A percentile compares a stretch with the other conserved stretches of the same genome.
These are phyloP conservation scores for Mycosarcoma maydis DNA, from an alignment of 1,284 basidiomycete species.

Conservation along the genomic window DNA sequence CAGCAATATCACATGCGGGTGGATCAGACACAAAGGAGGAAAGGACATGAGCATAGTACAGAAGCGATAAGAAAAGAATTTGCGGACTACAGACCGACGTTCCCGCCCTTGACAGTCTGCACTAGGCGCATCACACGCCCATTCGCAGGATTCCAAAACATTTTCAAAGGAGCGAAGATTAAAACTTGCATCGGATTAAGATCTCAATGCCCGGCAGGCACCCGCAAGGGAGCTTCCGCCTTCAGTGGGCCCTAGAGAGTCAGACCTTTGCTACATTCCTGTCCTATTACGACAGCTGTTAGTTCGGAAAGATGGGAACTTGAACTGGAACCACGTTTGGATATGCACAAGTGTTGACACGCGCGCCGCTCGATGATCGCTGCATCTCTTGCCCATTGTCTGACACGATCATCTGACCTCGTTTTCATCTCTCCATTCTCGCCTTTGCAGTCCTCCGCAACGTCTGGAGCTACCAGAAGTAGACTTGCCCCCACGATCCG, in stretches of 20 bases:
- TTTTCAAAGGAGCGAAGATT: constrained; percentile 59
- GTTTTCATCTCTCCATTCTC: not conserved
- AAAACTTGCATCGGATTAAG: constrained; percentile 59
- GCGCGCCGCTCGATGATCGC: constrained; percentile 3
- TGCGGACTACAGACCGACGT: too few species aligned
- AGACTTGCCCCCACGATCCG: constrained; percentile 17
- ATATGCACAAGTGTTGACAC: too few species aligned
- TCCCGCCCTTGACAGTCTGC: constrained; percentile 66
- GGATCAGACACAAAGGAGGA: too few species aligned
- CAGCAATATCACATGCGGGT: too few species aligned
- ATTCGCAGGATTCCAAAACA: constrained; percentile 63
- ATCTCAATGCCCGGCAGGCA: constrained; percentile 54
- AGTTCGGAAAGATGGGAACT: too few species aligned
- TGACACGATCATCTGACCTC: constrained; percentile 8
- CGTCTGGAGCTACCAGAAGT: constrained; percentile 61
- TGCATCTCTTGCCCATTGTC: not conserved
- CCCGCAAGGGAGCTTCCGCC: constrained; percentile 5
- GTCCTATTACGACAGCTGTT: not conserved
- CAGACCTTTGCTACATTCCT: constrained; percentile 62
- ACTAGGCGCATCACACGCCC: constrained; percentile 45
- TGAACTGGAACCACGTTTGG: too few species aligned
- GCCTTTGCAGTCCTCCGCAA: constrained; percentile 54
- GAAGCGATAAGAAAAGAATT: not conserved
- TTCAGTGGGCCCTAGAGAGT: constrained; percentile 62
- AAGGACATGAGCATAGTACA: too few species aligned